Evolutionary conservation across 1,284 basidiomycete genomes (phyloP), one percentile per base, ranked within the genome.

Genomic region (Meripilus lineatus): DNA sequence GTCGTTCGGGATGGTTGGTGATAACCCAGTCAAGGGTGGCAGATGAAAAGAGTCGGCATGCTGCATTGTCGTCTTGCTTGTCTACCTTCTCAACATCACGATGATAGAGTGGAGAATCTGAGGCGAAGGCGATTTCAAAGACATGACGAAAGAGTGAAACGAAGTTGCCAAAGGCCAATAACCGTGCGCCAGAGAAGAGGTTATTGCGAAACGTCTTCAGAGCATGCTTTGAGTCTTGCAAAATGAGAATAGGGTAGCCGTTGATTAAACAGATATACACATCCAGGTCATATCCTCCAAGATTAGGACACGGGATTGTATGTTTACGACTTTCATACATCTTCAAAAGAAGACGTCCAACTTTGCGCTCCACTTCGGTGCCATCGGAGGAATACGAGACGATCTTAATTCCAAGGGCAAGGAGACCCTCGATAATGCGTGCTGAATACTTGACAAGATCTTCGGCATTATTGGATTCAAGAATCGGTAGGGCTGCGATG

Each of bases 21-120:
- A 34, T 34, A 3, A 56, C 26, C 18, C 46, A 52, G 2, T 51
- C 34, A 0, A 62, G 37, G 0, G 50, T 46, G 0, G 39, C 41
- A 0, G 59, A 49, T 8, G 58, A 57, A 40, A 58, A 58, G 0
- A 63, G 38, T 4, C 65, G 57, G 1, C 51, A 48, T 1, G 70
- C 68, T 4, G 70, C 68, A 45, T 59, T 57, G 49, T 74, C 68
- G 50, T 72, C 69, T 52, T 72, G 70, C 2, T 57, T 47, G 45
- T 71, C 68, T 1, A 65, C 26, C 35, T 63, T 62, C 14, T 59
- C 50, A 10, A 71, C 62, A 50, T 72, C 69, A 0, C 63, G 59
- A 7, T 42, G 21, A 41, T 59, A 69, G 2, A 72, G 49, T 3
- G 53, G 49, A 3, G 32, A 17, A 8, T 17, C 28, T 14, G 14